These are phyloP conservation scores for Fusarium temperatum DNA, from an alignment of 2,329 filamentous ascomycete genomes.

Conservation along the genomic window DNA sequence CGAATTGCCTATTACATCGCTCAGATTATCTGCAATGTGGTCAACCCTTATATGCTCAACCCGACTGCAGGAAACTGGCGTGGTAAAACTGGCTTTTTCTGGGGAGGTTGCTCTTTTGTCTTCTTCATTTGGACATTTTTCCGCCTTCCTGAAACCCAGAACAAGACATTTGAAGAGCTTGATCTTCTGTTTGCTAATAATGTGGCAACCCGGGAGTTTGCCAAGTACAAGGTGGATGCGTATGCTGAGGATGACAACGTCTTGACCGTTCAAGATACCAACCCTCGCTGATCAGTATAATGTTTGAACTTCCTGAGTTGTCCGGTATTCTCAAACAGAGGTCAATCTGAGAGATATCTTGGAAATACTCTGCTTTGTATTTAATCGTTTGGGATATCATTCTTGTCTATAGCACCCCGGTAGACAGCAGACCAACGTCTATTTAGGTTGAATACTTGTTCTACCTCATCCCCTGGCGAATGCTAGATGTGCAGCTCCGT, in stretches of 20 bases:
- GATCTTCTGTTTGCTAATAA: conserved; percentile 61
- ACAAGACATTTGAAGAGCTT: conserved; percentile 59
- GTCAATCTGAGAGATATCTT: not conserved
- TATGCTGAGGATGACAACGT: conserved; percentile 19
- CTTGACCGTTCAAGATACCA: not conserved
- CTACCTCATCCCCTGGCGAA: not conserved
- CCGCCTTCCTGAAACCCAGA: conserved; percentile 59
- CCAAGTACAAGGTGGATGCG: conserved; percentile 46
- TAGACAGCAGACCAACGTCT: not conserved
- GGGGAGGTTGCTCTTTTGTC: conserved; percentile 46
- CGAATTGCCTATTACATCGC: conserved; percentile 41
- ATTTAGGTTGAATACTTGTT: not conserved
- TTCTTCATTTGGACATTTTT: conserved; percentile 60
- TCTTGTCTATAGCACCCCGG: not conserved
- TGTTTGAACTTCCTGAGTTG: not conserved
- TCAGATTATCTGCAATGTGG: conserved; percentile 38
- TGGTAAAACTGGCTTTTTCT: conserved; percentile 52
- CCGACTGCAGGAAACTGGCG: conserved; percentile 42
- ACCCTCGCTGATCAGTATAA: not conserved
- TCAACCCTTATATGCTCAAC: conserved; percentile 43
- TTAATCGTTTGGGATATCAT: not conserved
- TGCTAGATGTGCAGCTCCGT: not conserved
- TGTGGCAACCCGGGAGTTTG: conserved; percentile 52
- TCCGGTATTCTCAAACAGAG: not conserved
- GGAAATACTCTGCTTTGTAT: not conserved